A percentile compares a stretch with the other conserved stretches of the same genome.
Evolutionary conservation across 1,284 basidiomycete species (phyloP).

Genomic region (Leccinum angustisporum): DNA sequence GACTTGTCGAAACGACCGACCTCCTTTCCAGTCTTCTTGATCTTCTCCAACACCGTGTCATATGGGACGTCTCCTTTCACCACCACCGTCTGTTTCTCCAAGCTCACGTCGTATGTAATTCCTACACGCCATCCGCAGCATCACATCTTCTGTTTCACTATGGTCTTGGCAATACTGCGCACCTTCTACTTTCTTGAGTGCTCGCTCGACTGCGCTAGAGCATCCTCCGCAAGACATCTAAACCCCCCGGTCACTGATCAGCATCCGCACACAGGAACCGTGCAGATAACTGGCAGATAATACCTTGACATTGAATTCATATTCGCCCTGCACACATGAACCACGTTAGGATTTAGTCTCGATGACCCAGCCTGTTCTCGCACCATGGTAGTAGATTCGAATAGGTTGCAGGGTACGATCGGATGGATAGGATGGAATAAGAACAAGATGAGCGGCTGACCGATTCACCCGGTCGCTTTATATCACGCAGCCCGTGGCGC

Average conservation of each 20-base stretch:
- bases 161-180: slow-evolving; percentile 16
- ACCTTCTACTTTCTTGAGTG: slow-evolving; percentile 71
- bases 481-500: neutral
- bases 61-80: slow-evolving; percentile 66
- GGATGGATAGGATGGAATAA: neutral
- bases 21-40: slow-evolving; percentile 88
- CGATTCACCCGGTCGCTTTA: neutral
- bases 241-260: neutral
- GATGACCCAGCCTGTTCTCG: neutral
- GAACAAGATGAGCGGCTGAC: neutral
- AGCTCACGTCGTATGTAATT: slow-evolving; percentile 59
- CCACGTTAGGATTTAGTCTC: neutral
- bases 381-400: slow-evolving; percentile 24
- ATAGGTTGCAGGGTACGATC: neutral
- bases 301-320: slow-evolving; percentile 35
- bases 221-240: slow-evolving; percentile 86
- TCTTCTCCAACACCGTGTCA: slow-evolving; percentile 68
- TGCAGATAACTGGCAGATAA: neutral
- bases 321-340: slow-evolving; percentile 18
- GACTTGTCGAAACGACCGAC: slow-evolving; percentile 33
- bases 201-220: slow-evolving; percentile 75
- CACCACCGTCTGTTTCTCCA: slow-evolving; percentile 70
- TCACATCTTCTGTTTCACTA: slow-evolving; percentile 5
- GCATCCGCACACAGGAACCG: neutral
- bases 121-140: slow-evolving; percentile 36